phyloP scores from a whole-genome alignment of 306 rosid genomes.

The Castanopsis chinensis region DNA sequence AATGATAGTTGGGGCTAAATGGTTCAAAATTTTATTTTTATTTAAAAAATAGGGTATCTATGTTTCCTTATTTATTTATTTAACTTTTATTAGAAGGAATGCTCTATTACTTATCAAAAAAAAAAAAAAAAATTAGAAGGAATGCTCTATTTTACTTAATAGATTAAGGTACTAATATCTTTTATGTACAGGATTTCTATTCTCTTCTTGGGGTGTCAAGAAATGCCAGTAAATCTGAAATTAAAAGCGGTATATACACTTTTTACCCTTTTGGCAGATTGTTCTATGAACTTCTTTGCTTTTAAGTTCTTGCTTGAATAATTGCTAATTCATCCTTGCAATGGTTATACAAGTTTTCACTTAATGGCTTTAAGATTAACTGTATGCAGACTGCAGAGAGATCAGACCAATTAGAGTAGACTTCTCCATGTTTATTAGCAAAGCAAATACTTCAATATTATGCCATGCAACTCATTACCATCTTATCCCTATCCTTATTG shows the following conservation, averaged over 20 bases:
- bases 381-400: neutral
- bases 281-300: neutral
- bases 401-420: neutral
- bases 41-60: neutral
- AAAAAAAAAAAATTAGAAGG: no score
- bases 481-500: neutral
- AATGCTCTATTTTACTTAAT: slow-evolving; percentile 3
- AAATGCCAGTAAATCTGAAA: slow-evolving; percentile 87
- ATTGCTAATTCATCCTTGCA: neutral
- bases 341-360: neutral
- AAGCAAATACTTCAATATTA: neutral
- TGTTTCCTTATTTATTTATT: neutral
- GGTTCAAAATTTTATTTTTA: neutral
- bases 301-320: neutral
- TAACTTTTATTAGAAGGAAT: neutral
- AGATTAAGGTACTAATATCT: slow-evolving; percentile 21
- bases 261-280: neutral
- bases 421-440: neutral
- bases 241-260: slow-evolving; percentile 72
- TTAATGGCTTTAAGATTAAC: neutral
- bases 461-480: neutral
- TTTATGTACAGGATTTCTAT: slow-evolving; percentile 73
- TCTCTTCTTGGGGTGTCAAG: slow-evolving; percentile 89
- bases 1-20: neutral
- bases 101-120: no score